A percentile compares a stretch with the other conserved stretches of the same genome.
These are phyloP conservation scores for Boletus eberwhitei DNA, from an alignment of 768 basidiomycete genomes.

Conservation along the genomic window DNA sequence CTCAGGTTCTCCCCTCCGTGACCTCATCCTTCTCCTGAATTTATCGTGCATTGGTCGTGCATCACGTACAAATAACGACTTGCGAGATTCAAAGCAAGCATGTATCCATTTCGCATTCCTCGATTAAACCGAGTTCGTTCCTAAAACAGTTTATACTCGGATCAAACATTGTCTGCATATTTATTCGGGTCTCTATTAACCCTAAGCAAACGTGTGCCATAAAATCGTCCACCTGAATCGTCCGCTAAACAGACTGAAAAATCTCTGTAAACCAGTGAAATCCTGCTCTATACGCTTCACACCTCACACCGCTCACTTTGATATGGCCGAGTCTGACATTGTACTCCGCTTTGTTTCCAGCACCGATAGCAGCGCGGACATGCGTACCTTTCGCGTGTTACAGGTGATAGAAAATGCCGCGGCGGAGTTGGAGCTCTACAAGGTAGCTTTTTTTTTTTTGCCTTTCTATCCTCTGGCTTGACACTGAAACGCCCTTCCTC, in stretches of 20 bases:
- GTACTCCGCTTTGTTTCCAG: constrained; percentile 38
- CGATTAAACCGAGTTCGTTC: constrained; percentile 13
- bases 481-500: neutral
- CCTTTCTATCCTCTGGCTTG: neutral
- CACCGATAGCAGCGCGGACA: constrained; percentile 31
- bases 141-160: constrained; percentile 21
- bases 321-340: constrained; percentile 36
- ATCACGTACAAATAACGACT: constrained; percentile 30
- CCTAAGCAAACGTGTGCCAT: constrained; percentile 4
- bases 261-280: neutral
- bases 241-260: neutral
- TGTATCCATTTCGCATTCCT: constrained; percentile 16
- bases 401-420: constrained; percentile 30
- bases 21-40: constrained; percentile 27
- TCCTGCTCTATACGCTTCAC: neutral
- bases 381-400: constrained; percentile 43
- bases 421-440: constrained; percentile 41
- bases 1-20: constrained; percentile 8
- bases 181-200: constrained; percentile 7
- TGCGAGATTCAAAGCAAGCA: constrained; percentile 1
- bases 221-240: neutral
- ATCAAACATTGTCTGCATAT: constrained; percentile 22
- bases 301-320: neutral
- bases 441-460: constrained; percentile 24
- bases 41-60: constrained; percentile 11